Base-by-base conservation (phyloP, 1,139 yeast species). In the Pneumocystis wakefieldiae region DNA sequence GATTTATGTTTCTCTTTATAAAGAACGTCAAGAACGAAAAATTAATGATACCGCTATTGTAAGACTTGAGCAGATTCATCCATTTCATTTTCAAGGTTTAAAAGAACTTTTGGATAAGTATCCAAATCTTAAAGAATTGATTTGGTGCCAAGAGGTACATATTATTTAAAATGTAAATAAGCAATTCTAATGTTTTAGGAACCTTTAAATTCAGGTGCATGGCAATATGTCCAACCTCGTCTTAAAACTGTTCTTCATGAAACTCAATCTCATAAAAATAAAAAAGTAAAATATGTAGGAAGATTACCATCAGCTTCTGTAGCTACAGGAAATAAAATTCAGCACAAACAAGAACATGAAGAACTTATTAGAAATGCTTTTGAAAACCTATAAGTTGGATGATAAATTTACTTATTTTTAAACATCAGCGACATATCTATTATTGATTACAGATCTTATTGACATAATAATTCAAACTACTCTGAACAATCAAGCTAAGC, bases 231-330 rank as follows among this genome's bases (percentile, higher is more conserved):
- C 66, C 79, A 81, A 68, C 98, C 97, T 74, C 87, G 98, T 79
- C 76, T 92, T 66, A 77, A 78, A 66, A 87, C 95, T 61, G 81
- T 85, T 60, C 76, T 92, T 75, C 81, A 80, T 68, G 88, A 88
- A 77, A 86, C 96, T 66, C 82, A 83, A 62, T 78, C 80, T 67
- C 85, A 86, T 76, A 77, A 80, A 73, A 83, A 78, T 71, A 72
- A 76, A 70, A 72, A 74, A 39, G 73, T 87, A 68, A 86, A 97
- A 78, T 92, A 88, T 74, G 95, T 95, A 71, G 98, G 98, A 74
- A 90, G 99, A 83, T 89, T 87, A 74, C 98, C 98, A 74, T 85
- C 92, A 74, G 97, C 97, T 64, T 86, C 96, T 67, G 96, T 92
- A 73, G 98, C 99, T 72, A 96, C 98, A 70, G 99, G 99, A 78